Conservation (phyloP, 192 early-diverging fungal species). For the Coemansia sp. region DNA sequence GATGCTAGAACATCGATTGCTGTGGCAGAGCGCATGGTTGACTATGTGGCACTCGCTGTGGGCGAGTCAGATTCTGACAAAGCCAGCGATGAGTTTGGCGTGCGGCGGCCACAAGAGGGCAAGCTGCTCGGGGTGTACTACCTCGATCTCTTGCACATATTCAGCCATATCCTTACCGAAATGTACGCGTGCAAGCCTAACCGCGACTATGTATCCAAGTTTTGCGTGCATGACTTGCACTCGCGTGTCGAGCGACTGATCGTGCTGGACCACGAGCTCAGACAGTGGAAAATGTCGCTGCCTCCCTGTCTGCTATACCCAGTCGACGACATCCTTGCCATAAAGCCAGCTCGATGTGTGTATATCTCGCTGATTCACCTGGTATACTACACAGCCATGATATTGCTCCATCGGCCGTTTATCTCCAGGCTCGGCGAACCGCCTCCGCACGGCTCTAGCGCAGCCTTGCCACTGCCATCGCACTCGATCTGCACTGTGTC, state of each 20-base stretch:
- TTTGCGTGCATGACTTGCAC: conserved; percentile 42
- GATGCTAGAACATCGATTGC: conserved; percentile 14
- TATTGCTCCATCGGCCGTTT: conserved; percentile 56
- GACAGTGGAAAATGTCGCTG: conserved; percentile 47
- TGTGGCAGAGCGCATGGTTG: conserved; percentile 49
- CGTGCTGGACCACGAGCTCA: conserved; percentile 51
- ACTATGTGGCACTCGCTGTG: conserved; percentile 38
- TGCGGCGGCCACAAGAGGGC: conserved; percentile 6
- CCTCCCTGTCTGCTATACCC: conserved; percentile 47
- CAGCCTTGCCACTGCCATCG: conserved; percentile 38
- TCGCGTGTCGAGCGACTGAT: conserved; percentile 45
- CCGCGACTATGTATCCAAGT: conserved; percentile 26
- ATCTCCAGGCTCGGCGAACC: conserved; percentile 41
- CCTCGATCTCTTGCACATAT: conserved; percentile 46
- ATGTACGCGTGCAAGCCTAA: conserved; percentile 57
- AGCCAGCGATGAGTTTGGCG: background rate
- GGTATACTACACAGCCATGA: conserved; percentile 56
- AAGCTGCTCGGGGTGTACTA: conserved; percentile 47
- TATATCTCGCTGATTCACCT: conserved; percentile 51
- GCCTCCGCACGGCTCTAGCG: conserved; percentile 2
- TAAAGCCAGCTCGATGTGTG: conserved; percentile 41
- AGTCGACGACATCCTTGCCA: conserved; percentile 38
- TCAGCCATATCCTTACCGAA: conserved; percentile 48
- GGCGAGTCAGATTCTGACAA: conserved; percentile 40
- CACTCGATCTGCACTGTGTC: conserved; percentile 57